Conservation (phyloP, 768 basidiomycete genomes). For the Sporobolomyces phaffii region DNA sequence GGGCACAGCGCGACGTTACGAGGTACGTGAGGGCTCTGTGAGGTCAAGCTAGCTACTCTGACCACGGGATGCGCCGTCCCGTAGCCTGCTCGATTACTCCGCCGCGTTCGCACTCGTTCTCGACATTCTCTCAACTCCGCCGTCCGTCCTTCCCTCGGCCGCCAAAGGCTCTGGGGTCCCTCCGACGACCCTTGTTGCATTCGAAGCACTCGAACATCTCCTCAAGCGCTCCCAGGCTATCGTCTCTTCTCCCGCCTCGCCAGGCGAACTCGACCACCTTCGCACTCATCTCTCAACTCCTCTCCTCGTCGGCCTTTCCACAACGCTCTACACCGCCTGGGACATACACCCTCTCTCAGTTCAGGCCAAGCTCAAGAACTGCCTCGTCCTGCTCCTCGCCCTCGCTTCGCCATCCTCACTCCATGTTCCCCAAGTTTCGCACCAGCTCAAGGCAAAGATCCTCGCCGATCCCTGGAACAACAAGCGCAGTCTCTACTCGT, state of each 20-base stretch:
- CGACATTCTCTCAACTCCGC: conserved; percentile 5
- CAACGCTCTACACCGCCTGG: conserved; percentile 17
- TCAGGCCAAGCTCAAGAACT: conserved; percentile 12
- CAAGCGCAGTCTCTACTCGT: conserved; percentile 19
- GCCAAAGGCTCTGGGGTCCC: neutral
- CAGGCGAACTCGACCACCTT: conserved; percentile 2
- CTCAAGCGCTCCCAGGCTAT: conserved; percentile 3
- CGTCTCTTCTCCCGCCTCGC: neutral
- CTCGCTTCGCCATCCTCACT: conserved; percentile 6
- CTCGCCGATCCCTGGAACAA: conserved; percentile 28
- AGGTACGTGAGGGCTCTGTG: too few species aligned
- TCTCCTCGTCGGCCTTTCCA: neutral
- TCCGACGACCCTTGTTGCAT: conserved; percentile 6
- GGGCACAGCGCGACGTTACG: too few species aligned
- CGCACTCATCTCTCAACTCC: neutral
- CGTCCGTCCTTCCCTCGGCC: neutral
- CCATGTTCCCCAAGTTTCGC: conserved; percentile 4
- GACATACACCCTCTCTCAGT: conserved; percentile 9
- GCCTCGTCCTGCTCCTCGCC: conserved; percentile 15
- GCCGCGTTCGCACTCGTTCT: conserved; percentile 15
- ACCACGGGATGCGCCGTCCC: too few species aligned
- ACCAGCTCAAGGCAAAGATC: conserved; percentile 14
- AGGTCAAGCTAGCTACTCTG: too few species aligned
- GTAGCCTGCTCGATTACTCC: conserved; percentile 3
- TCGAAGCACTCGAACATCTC: conserved; percentile 32